Evolutionary conservation across 2,329 filamentous ascomycete species (phyloP), one percentile per base, ranked within the genome.

Genomic region (Talaromyces sp.): DNA sequence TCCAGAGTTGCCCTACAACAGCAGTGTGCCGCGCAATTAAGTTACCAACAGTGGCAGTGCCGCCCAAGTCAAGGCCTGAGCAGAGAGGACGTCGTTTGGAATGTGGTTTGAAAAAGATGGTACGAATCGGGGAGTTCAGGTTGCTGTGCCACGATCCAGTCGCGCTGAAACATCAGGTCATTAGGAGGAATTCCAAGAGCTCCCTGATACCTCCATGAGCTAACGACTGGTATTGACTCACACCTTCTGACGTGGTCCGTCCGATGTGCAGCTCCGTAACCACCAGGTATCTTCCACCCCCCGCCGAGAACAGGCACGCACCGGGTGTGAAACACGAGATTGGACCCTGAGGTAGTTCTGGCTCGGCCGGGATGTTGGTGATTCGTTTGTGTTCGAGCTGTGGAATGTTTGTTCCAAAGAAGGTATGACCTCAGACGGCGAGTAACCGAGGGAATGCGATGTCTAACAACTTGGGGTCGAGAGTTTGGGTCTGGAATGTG

Each of bases 141-240:
- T 49, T 60, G 62, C 56, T 60, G 54, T 60, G 62, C 43, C 62
- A 64, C 54, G 43, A 52, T 59, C 52, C 56, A 59, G 56, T 50
- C 19, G 61, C 49, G 50, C 39, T 70, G 69, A 72, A 70, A 75
- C 71, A 76, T 66, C 70, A 69, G 69, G 65, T 69, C 71, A 70
- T 71, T 65, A 63, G 68, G 68, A 70, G 66, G 63, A 67, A 69
- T 68, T 63, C 59, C 58, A 68, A 35, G 67, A 60, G 22, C 35
- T 63, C 27, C 61, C 52, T 35, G 43, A 58, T 52, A 31, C 57
- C 68, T 69, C 69, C 67, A 68, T 68, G 63, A 61, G 60, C 58
- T 62, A 47, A 50, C 39, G 61, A 41, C 56, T 31, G 27, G 56
- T 49, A 57, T 56, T 62, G 64, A 62, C 64, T 62, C 43, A 47